Evolutionary conservation across 1,284 basidiomycete genomes (phyloP).

Genomic region (Papiliotrema nemorosa): DNA sequence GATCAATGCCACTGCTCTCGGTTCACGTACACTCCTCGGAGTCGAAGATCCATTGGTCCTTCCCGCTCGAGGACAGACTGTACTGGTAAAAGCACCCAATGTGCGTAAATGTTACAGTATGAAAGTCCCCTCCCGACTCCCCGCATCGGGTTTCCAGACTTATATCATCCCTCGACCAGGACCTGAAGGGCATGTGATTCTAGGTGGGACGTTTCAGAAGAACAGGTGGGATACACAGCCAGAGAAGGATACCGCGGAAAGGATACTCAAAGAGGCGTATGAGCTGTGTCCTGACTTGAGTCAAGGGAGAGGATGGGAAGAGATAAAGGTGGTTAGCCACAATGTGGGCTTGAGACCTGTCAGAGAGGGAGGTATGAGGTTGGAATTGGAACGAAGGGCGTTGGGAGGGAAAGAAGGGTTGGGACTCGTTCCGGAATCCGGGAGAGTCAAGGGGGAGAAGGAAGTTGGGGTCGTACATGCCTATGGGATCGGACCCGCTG

Average conservation of each 20-base stretch:
- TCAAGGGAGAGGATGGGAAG: slow-evolving; percentile 36
- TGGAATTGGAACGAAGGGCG: slow-evolving; percentile 59
- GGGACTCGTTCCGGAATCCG: slow-evolving; percentile 5
- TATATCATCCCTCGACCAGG: slow-evolving; percentile 53
- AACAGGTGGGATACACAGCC: slow-evolving; percentile 39
- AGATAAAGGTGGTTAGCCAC: slow-evolving; percentile 57
- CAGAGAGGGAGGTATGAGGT: slow-evolving; percentile 63
- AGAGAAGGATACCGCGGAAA: slow-evolving; percentile 31
- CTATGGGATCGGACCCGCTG: slow-evolving; percentile 56
- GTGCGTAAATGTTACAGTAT: slow-evolving; percentile 10
- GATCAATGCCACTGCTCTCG: slow-evolving; percentile 54
- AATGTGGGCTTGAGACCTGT: slow-evolving; percentile 69
- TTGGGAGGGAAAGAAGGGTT: slow-evolving; percentile 45
- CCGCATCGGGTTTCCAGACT: slow-evolving; percentile 2
- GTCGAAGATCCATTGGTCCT: slow-evolving; percentile 69
- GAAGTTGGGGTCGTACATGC: slow-evolving; percentile 63
- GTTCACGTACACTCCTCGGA: slow-evolving; percentile 69
- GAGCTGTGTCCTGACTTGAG: slow-evolving; percentile 45
- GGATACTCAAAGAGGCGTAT: slow-evolving; percentile 48
- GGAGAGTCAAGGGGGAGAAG: slow-evolving; percentile 47
- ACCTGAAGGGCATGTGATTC: slow-evolving; percentile 41
- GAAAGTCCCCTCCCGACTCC: background rate
- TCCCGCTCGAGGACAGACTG: slow-evolving; percentile 82
- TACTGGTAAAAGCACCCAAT: slow-evolving; percentile 65
- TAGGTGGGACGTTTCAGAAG: slow-evolving; percentile 42